Evolutionary conservation across 73 alveolate species (phyloP), one percentile per base, ranked within the genome.

Genomic region (Blepharisma japonicum): DNA sequence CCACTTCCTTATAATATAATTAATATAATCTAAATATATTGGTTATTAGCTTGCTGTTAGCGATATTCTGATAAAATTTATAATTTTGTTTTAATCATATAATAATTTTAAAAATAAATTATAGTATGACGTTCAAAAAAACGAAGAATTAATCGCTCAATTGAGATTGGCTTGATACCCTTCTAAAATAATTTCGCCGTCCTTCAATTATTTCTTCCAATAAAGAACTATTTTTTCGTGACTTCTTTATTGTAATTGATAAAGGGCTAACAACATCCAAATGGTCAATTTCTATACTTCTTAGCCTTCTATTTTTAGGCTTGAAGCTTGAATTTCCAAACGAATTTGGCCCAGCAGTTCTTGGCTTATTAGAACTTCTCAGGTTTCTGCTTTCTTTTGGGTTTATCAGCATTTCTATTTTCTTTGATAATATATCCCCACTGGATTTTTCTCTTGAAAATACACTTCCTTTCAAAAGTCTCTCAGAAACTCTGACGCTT

Each of bases 191-290:
- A 61, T n/a, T 61, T 61, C 23, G 14, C 74, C 74, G 0, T 61
- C 74, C 74, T 14, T 61, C 74, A 61, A 61, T 61, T 8, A 61
- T 39, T 39, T 61, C 23, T 39, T 61, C 74, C 46, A 61, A 61
- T 8, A 61, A 8, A 5, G 18, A 14, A 4, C 47, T n/a, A n/a
- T 25, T 61, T 14, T 14, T 61, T 25, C 74, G 39, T 2, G 49
- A 14, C 5, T 61, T n/a, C 74, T 61, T 61, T 9, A 61, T 18
- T 39, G 23, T 5, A 61, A 11, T 14, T 14, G 49, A 18, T 9
- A 61, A 25, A n/a, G 74, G 74, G 46, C 74, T 61, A 9, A 61
- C 23, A 0, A 14, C 23, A 61, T 14, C 74, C 14, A 61, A 25
- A 61, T 61, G 47, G 23, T 61, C 47, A 20, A 11, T 20, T 8